These are phyloP conservation scores for Diutina scorzettiae DNA, from an alignment of 1,139 yeast species.

Conservation along the genomic window DNA sequence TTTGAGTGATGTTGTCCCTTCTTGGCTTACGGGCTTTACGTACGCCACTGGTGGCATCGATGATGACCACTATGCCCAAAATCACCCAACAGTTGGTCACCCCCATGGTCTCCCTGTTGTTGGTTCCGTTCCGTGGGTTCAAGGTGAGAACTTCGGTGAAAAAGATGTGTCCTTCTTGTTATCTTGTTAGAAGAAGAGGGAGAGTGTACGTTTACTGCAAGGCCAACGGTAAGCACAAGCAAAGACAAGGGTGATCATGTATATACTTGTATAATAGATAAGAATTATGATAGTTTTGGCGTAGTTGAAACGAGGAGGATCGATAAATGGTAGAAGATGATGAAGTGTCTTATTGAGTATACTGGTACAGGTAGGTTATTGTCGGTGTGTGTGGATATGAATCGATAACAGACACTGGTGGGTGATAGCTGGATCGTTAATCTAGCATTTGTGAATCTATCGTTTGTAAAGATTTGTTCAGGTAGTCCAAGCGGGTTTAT, in stretches of 20 bases:
- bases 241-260: slow-evolving; percentile 78
- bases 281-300: too few relatives aligned
- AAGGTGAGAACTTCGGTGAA: slow-evolving; percentile 67
- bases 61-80: neutral
- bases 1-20: neutral
- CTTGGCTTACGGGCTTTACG: neutral
- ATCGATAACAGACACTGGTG: too few relatives aligned
- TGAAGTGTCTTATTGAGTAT: too few relatives aligned
- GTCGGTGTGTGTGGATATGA: too few relatives aligned
- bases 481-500: too few relatives aligned
- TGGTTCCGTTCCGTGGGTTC: slow-evolving; percentile 9
- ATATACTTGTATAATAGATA: too few relatives aligned
- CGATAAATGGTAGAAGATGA: too few relatives aligned
- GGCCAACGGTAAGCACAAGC: slow-evolving; percentile 88
- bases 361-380: too few relatives aligned
- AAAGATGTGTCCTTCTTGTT: slow-evolving; percentile 86
- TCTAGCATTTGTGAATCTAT: too few relatives aligned
- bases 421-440: too few relatives aligned
- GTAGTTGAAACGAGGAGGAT: too few relatives aligned
- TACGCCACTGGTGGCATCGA: neutral
- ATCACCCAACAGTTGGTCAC: neutral
- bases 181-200: slow-evolving; percentile 89
- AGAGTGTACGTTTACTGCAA: slow-evolving; percentile 89
- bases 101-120: neutral
- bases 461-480: too few relatives aligned